Evolutionary conservation across 2,329 filamentous ascomycete genomes (phyloP), one percentile per base, ranked within the genome.

Genomic region (Aspergillus glaucus): DNA sequence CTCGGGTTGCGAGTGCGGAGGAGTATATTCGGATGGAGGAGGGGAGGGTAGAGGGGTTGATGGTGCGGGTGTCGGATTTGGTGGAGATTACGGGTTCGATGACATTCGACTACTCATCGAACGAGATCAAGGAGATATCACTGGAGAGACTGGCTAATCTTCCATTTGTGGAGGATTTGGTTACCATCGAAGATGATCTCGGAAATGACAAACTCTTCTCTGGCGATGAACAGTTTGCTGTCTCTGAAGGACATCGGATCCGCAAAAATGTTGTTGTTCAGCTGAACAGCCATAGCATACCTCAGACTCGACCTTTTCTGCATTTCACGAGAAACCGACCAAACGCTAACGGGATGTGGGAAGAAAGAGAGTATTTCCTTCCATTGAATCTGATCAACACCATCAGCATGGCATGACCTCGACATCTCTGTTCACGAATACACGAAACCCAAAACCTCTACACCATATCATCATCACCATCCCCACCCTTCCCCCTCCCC

Each of bases 1-100:
- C 57, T 0, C 53, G 54, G 6, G 51, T 52, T 10, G 39, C 47
- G 3, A 17, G 17, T 12, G 21, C 10, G 7, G 40, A 26, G 40
- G 14, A 21, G 40, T n/a, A n/a, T 10, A 21, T 43, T n/a, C 9
- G 17, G 21, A 21, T 43, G 40, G 40, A 43, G 14, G 21, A 43
- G 22, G 21, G 22, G 7, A 2, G 15, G 14, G 12, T 39, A 6
- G n/a, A 9, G 15, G 36, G 36, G 10, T 17, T 39, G 36, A 39
- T 39, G 36, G 36, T 39, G 19, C 36, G 36, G 7, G 10, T 2
- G 9, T 39, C 36, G 5, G 36, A 39, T 39, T n/a, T 37, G 34
- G 34, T 4, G 3, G 9, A 7, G 6, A 15, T 9, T n/a, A 19
- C 2, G 36, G 8, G 4, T 15, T 17, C n/a, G 4, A 15, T 17